These are phyloP conservation scores for Arxiozyma heterogenica DNA, from an alignment of 1,139 yeast genomes.

Conservation along the genomic window DNA sequence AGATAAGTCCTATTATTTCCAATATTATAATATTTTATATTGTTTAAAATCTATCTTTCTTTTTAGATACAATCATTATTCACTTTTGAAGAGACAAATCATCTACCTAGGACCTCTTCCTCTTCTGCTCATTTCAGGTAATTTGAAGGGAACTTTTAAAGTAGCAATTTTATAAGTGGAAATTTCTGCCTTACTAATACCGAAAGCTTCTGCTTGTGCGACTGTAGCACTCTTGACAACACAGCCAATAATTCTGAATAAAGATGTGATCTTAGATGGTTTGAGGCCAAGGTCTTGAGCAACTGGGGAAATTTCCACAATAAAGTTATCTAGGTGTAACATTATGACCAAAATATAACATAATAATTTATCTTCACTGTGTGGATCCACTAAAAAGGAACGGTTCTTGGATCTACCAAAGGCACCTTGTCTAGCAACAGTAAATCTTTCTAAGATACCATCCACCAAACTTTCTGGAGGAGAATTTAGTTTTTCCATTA, in stretches of 20 bases:
- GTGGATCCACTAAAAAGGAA: slow-evolving; percentile 73
- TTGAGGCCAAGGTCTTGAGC: slow-evolving; percentile 80
- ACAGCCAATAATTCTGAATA: slow-evolving; percentile 81
- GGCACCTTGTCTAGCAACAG: slow-evolving; percentile 54
- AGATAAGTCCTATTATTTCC: no score
- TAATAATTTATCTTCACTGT: slow-evolving; percentile 73
- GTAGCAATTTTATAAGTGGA: slow-evolving; percentile 68
- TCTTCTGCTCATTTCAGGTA: slow-evolving; percentile 75
- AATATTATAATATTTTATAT: no score
- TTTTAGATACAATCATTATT: no score
- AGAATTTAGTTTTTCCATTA: slow-evolving; percentile 52
- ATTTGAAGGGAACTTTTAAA: slow-evolving; percentile 78
- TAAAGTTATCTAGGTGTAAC: slow-evolving; percentile 67
- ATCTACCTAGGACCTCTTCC: slow-evolving; percentile 36
- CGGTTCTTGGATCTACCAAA: slow-evolving; percentile 69
- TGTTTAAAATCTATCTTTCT: no score
- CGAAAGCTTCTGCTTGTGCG: slow-evolving; percentile 75
- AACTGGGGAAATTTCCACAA: slow-evolving; percentile 68
- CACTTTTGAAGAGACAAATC: no score
- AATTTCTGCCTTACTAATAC: slow-evolving; percentile 60
- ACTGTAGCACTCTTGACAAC: slow-evolving; percentile 63
- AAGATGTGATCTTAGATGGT: slow-evolving; percentile 59
- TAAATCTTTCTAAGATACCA: slow-evolving; percentile 60
- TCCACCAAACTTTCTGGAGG: slow-evolving; percentile 71
- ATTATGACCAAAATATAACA: slow-evolving; percentile 68